Evolutionary conservation across 2,329 filamentous ascomycete genomes (phyloP), one percentile per base, ranked within the genome.

Genomic region (Fusarium sp.): DNA sequence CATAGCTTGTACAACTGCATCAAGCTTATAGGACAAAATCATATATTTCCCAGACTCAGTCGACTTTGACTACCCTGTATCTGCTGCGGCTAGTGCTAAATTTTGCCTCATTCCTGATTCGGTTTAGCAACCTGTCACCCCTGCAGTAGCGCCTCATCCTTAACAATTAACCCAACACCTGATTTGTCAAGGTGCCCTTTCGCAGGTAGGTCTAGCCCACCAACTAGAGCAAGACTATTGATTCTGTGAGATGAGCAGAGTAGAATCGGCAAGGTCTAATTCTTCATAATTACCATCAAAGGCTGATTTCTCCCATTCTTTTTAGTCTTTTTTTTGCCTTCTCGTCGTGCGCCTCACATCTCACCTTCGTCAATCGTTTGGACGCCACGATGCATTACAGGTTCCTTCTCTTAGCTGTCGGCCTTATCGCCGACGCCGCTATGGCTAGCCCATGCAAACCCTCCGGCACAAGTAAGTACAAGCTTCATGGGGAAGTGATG

Each of bases 321-420:
- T n/a, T 46, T 29, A 3, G 25, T 29, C 25, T 10, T 11, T 7
- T 4, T 46, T 21, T 29, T 19, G 8, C 6, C 16, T 21, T 46
- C 19, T 29, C 19, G 12, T 21, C 4, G 19, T 1, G 19, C 25
- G 4, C 9, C 7, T 46, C 19, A 16, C 0, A 5, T 29, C 25
- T 14, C 44, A 19, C 44, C 19, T 29, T n/a, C 44, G 44, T 46
- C 25, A n/a, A 29, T 29, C 44, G 12, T 46, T 46, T 10, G 4
- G 15, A 19, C 25, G 25, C 44, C 25, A 29, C 44, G 25, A 29
- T 46, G 19, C 19, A n/a, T 29, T 16, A 10, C 10, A 29, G 6
- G 4, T 3, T 46, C 25, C 8, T 46, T 46, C 25, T 46, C n/a
- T 29, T 46, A 7, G 44, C 25, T 29, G 19, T 46, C 14, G 9